These are phyloP conservation scores for sorghum (Sorghum bicolor) DNA, from an alignment of 176 grass and related monocot species.

Conservation along the genomic window DNA sequence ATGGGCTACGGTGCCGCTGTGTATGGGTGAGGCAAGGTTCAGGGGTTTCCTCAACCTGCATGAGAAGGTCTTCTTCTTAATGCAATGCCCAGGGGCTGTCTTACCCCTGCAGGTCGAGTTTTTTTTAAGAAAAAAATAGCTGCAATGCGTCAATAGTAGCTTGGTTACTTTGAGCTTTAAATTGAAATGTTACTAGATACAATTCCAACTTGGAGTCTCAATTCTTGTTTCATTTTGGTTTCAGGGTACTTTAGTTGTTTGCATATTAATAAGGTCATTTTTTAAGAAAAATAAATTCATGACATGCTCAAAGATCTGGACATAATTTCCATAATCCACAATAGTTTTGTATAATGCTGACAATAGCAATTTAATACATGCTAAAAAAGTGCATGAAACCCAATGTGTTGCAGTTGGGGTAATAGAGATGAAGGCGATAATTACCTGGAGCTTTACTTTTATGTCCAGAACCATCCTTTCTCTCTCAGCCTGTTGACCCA, in stretches of 20 bases:
- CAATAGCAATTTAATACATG: background rate
- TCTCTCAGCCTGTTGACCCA: slow-evolving; percentile 74
- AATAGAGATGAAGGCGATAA: slow-evolving; percentile 11
- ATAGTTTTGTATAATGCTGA: slow-evolving; percentile 2
- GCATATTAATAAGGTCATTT: background rate
- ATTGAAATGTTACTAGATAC: background rate
- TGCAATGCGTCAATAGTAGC: background rate
- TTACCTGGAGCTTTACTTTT: slow-evolving; percentile 99
- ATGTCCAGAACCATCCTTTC: slow-evolving; percentile 98
- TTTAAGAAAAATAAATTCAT: background rate
- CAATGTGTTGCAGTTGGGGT: background rate
- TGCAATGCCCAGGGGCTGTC: background rate
- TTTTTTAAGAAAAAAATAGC: background rate
- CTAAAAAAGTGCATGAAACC: background rate
- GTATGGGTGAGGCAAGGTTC: background rate
- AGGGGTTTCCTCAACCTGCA: background rate
- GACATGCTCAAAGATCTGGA: slow-evolving; percentile 3
- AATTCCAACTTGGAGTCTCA: slow-evolving; percentile 2
- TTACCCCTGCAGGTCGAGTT: background rate
- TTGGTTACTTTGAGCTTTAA: background rate
- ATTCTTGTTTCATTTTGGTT: slow-evolving; percentile 5
- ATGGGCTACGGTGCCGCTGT: background rate
- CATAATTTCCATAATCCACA: slow-evolving; percentile 16
- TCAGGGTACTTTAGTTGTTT: background rate
- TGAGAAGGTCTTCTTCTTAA: background rate